Conservation (phyloP, 495 filamentous ascomycete genomes). For the Schizothecium vesticola region DNA sequence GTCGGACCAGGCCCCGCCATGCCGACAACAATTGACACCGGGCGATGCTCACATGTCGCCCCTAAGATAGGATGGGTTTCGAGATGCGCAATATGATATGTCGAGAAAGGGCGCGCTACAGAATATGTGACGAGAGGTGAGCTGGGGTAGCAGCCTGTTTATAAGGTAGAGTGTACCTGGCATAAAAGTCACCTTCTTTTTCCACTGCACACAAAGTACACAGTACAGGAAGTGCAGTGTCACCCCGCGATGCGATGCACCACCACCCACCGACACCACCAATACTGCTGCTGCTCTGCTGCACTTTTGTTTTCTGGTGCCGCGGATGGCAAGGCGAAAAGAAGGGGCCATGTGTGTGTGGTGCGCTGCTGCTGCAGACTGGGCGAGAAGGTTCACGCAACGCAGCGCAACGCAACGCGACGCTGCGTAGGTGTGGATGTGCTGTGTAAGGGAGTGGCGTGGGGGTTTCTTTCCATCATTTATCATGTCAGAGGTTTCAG, state of each 20-base stretch:
- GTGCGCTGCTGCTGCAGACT: too few species aligned
- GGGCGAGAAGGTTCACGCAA: too few species aligned
- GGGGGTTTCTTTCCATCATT: neutral
- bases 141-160: neutral
- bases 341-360: too few species aligned
- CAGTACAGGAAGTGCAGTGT: neutral
- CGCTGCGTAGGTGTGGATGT: neutral
- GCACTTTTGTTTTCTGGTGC: neutral
- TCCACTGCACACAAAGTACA: neutral
- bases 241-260: neutral
- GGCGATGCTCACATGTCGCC: neutral
- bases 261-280: neutral
- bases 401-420: neutral
- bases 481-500: neutral
- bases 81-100: neutral
- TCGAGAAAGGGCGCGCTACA: neutral
- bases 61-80: neutral
- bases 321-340: neutral
- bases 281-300: neutral
- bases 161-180: neutral
- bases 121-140: neutral
- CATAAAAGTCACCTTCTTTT: neutral
- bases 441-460: neutral
- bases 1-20: neutral
- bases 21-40: too few species aligned